Base-by-base conservation (phyloP, 805 yeast genomes). In the Spathaspora sp. region DNA sequence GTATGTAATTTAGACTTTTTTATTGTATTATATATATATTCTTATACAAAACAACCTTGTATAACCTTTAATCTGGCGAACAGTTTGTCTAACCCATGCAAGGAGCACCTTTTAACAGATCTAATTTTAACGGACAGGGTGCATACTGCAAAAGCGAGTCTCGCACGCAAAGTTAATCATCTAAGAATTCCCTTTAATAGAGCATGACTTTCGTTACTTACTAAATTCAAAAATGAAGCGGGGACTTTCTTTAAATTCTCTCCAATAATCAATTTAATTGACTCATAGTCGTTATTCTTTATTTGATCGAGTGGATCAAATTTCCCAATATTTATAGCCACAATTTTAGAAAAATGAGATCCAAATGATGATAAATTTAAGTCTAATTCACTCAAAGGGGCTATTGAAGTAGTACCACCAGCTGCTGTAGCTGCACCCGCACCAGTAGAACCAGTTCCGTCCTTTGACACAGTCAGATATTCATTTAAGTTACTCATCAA, bases 291-390 rank as follows among this genome's bases (percentile, higher is more conserved):
- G 40, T 68, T 65, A 54, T 69, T 72, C 49, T 61, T 64, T 11
- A 89, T 68, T 20, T 75, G 73, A 1, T 83, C 79, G 29, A 83
- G 64, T 1, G 97, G 97, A 68, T 94, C 97, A 57, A 81, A 75
- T 3, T 85, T 77, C 55, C 77, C 81, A 14, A 69, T 68, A 32
- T 80, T 76, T 46, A 91, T 83, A 2, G 87, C 79, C 1, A 79
- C 82, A 53, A 94, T 74, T 61, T 80, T 84, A 49, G 96, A 88
- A 67, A 82, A 94, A 49, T 85, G 82, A 0, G 97, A 86, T 1
- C 98, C 98, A 68, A 92, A 94, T 2, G 94, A 76, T 2, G 77
- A 65, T 23, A 78, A 62, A 49, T 87, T 91, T 29, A 79, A 60
- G 57, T 85, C 86, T 18, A 78, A 60, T 47, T 80, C 84, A 40